Evolutionary conservation across 176 grass and related monocot genomes (phyloP), one percentile per base, ranked within the genome.

Genomic region (Rhipidocladum racemiflorum): DNA sequence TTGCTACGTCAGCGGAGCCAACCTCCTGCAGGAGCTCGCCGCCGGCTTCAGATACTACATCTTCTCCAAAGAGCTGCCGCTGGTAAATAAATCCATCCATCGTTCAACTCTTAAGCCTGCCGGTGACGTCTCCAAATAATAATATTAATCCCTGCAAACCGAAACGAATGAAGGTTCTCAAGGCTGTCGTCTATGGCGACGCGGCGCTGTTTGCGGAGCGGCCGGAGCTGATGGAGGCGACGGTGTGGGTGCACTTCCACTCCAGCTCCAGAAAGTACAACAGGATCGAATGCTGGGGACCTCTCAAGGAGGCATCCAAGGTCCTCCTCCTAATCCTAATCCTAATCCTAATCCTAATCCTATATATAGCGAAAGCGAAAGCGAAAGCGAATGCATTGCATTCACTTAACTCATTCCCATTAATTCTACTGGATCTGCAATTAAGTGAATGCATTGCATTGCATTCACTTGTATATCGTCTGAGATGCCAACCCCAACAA

Each of bases 31-130:
- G 83, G 92, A 87, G 72, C 81, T 94, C 5, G 84, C 86, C 24
- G 95, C 90, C 3, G 92, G 92, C 1, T 93, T 97, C 89, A 85
- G 92, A 74, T 97, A 97, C 86, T 85, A 91, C 81, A 85, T 94
- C 73, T 97, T 97, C 92, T 92, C 88, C 46, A 97, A 97, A 78
- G 92, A 97, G 85, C 86, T 94, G 36, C 95, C 95, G 36, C 73
- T 97, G 86, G 95, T 94, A 86, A 16, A 21, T 24, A 3, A 0
- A 38, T 38, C 6, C n/a, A n/a, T n/a, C n/a, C n/a, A n/a, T n/a
- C n/a, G n/a, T n/a, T n/a, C n/a, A n/a, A n/a, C n/a, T n/a, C n/a
- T n/a, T n/a, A n/a, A n/a, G n/a, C n/a, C n/a, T n/a, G n/a, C n/a
- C n/a, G n/a, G n/a, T n/a, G n/a, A n/a, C n/a, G n/a, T n/a, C n/a